Conservation (phyloP, 768 basidiomycete species). For the Pluteus cervinus region DNA sequence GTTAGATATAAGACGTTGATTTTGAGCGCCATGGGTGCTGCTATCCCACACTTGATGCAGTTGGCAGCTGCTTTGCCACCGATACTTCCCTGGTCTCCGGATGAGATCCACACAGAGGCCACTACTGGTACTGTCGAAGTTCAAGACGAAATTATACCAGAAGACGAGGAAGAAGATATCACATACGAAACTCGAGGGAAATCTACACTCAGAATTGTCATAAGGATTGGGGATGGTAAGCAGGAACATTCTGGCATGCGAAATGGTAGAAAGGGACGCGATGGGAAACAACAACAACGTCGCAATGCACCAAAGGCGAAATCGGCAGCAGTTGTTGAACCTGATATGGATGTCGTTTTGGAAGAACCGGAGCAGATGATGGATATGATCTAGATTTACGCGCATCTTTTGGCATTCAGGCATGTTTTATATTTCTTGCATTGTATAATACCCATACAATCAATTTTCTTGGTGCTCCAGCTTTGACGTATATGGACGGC, state of each 20-base stretch:
- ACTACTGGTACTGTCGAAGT: slow-evolving; percentile 69
- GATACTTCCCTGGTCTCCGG: slow-evolving; percentile 58
- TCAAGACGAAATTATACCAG: slow-evolving; percentile 74
- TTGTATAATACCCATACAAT: no score
- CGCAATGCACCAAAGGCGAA: slow-evolving; percentile 8
- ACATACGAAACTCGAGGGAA: slow-evolving; percentile 64
- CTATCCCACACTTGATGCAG: slow-evolving; percentile 75
- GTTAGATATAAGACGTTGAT: slow-evolving; percentile 66
- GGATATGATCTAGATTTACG: slow-evolving; percentile 26
- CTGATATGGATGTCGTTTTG: slow-evolving; percentile 12
- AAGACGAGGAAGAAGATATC: slow-evolving; percentile 65
- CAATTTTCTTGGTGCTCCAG: no score
- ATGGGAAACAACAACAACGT: slow-evolving; percentile 6
- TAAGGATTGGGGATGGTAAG: slow-evolving; percentile 61
- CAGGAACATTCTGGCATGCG: slow-evolving; percentile 30
- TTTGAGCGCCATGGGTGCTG: slow-evolving; percentile 82
- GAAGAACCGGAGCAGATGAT: slow-evolving; percentile 31
- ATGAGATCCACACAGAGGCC: slow-evolving; percentile 58
- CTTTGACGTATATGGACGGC: no score
- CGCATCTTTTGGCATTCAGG: no score
- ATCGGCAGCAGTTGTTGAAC: slow-evolving; percentile 1
- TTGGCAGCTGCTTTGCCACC: slow-evolving; percentile 66
- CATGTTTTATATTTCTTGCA: no score
- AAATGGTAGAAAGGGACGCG: slow-evolving; percentile 5
- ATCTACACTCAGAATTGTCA: slow-evolving; percentile 55